Conservation (phyloP, 2,329 filamentous ascomycete species). For the Exophiala mesophila region DNA sequence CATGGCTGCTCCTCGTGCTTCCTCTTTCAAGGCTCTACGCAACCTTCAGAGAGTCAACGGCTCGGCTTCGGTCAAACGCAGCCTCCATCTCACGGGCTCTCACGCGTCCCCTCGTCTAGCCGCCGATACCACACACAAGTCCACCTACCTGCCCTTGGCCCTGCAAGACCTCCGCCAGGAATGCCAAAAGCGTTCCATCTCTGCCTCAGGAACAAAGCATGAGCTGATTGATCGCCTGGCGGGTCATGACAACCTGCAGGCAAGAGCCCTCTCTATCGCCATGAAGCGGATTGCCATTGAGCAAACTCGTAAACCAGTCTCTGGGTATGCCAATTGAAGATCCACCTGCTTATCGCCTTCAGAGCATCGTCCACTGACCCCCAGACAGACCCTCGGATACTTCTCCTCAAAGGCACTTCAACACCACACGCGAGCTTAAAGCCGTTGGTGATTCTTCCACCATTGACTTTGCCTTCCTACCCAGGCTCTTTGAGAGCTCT, state of each 20-base stretch:
- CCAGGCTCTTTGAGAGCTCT: constrained; percentile 41
- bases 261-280: constrained; percentile 52
- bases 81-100: constrained; percentile 57
- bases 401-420: constrained; percentile 50
- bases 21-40: constrained; percentile 43
- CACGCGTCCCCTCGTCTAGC: constrained; percentile 48
- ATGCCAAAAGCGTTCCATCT: constrained; percentile 47
- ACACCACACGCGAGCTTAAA: constrained; percentile 55
- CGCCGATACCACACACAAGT: constrained; percentile 47
- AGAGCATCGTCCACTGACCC: constrained; percentile 11
- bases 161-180: constrained; percentile 49
- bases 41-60: constrained; percentile 33
- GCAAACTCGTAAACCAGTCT: constrained; percentile 33
- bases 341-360: neutral
- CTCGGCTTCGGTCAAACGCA: constrained; percentile 40
- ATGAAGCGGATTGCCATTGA: constrained; percentile 43
- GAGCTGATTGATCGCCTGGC: constrained; percentile 51
- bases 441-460: constrained; percentile 55
- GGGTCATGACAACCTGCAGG: constrained; percentile 49
- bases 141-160: constrained; percentile 48
- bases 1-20: constrained; percentile 44
- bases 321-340: constrained; percentile 31
- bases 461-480: constrained; percentile 60
- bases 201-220: constrained; percentile 43
- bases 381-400: constrained; percentile 21